These are phyloP conservation scores for Pseudogymnoascus sp. DNA, from an alignment of 2,329 filamentous ascomycete genomes.

Conservation along the genomic window DNA sequence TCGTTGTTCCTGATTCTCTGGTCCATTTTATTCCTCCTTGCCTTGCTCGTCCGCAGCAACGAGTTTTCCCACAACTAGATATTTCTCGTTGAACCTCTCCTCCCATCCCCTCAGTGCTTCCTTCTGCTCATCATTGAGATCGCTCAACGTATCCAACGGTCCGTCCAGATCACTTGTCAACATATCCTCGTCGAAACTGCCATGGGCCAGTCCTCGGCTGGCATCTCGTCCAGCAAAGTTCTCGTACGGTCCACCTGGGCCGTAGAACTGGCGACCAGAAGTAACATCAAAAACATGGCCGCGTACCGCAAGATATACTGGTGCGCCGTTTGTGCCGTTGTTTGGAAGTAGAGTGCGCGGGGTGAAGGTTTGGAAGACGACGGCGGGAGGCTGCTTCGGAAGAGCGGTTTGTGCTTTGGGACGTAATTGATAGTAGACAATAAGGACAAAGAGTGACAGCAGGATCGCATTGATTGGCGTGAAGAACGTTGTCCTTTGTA, in stretches of 20 bases:
- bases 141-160: constrained; percentile 67
- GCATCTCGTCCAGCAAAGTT: constrained; percentile 96
- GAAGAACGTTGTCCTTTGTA: constrained; percentile 31
- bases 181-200: constrained; percentile 93
- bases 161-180: constrained; percentile 82
- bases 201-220: constrained; percentile 74
- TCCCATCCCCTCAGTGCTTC: constrained; percentile 88
- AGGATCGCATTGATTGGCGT: constrained; percentile 58
- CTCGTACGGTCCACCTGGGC: constrained; percentile 85
- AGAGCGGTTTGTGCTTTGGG: constrained; percentile 39
- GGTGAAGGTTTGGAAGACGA: constrained; percentile 62
- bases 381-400: constrained; percentile 45
- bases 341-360: constrained; percentile 75
- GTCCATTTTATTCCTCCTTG: constrained; percentile 30
- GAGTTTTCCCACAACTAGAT: constrained; percentile 83
- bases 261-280: constrained; percentile 85
- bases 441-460: constrained; percentile 46
- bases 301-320: constrained; percentile 85
- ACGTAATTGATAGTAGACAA: constrained; percentile 46
- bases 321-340: constrained; percentile 65
- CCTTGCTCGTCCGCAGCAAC: constrained; percentile 63
- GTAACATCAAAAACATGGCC: constrained; percentile 88
- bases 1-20: not conserved
- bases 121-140: constrained; percentile 64
- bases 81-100: constrained; percentile 87